Base-by-base conservation (phyloP, 2,329 filamentous ascomycete species). In the Exophiala viscosa region DNA sequence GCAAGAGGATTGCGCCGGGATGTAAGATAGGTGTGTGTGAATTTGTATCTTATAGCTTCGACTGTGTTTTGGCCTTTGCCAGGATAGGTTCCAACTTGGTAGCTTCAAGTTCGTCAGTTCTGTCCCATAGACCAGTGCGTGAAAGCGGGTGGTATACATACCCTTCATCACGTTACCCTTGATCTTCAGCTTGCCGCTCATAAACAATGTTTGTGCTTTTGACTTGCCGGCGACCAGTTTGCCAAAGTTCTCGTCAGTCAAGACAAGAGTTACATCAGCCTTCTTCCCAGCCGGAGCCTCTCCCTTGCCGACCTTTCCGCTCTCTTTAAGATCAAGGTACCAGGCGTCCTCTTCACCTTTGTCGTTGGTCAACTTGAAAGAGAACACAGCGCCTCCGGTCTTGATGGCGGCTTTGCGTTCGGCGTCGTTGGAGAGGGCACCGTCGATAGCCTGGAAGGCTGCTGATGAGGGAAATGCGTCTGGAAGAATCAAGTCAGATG, bases 111-210 rank as follows among this genome's bases (percentile, higher is more conserved):
- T 8, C 13, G 35, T 52, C 45, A 54, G 50, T 20, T 5, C 7
- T 14, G 36, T 39, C 36, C 14, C 34, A 15, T 4, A 36, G 5
- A 14, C 33, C 38, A 31, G 1, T 9, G 20, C 7, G 4, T 43
- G 18, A 88, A 51, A 47, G 13, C 48, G 49, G n/a, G 35, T 31
- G 2, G 10, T 42, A 45, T 28, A 14, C 36, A 47, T 43, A 59
- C 58, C 72, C 83, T 96, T 96, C 92, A 97, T 97, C 57, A 97
- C 84, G 71, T 97, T 90, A 59, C 93, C 93, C 83, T 90, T 95
- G 70, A 97, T 83, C 87, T 97, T 99, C 68, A 99, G 80, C 81
- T 96, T 96, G 66, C 93, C 93, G n/a, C 83, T 83, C 92, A 99
- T 97, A 76, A 97, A 96, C 60, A 99, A 77, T 64, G 86, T 85